Conservation (phyloP, 495 filamentous ascomycete genomes). For the Penicillium salamii region DNA sequence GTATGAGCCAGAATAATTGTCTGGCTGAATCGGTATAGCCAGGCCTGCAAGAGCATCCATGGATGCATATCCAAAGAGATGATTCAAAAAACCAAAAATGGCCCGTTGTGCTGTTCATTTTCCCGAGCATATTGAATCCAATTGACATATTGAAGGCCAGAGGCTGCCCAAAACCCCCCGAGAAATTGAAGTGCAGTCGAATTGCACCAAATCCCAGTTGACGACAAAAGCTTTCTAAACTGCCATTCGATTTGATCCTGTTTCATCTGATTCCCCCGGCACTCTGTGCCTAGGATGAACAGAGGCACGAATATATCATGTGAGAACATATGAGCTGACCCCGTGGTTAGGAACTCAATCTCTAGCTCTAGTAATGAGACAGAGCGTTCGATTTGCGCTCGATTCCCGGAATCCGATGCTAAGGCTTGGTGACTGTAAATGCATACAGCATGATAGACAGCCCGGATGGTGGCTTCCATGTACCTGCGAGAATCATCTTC, state of each 20-base stretch:
- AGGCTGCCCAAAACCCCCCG: background rate
- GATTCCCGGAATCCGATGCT: background rate
- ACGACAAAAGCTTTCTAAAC: no score
- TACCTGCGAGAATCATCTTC: background rate
- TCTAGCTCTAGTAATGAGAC: background rate
- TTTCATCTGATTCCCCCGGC: background rate
- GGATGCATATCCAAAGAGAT: no score
- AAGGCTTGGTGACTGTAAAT: constrained; percentile 5
- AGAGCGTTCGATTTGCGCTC: background rate
- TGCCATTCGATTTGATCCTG: no score
- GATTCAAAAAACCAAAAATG: constrained; percentile 6
- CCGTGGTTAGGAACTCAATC: constrained; percentile 2
- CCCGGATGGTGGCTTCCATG: constrained; percentile 6
- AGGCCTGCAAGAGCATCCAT: no score
- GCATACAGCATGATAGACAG: constrained; percentile 3
- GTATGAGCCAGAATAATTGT: no score
- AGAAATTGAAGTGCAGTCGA: constrained; percentile 1
- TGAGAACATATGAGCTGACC: constrained; percentile 5
- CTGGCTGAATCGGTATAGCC: no score
- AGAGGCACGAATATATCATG: constrained; percentile 8
- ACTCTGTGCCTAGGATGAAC: constrained; percentile 4
- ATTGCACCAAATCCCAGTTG: no score
- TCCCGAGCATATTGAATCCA: constrained; percentile 1
- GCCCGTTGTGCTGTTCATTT: constrained; percentile 1
- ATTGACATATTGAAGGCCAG: background rate